Evolutionary conservation across 2,329 filamentous ascomycete species (phyloP).

Genomic region (Xylaria sp.): DNA sequence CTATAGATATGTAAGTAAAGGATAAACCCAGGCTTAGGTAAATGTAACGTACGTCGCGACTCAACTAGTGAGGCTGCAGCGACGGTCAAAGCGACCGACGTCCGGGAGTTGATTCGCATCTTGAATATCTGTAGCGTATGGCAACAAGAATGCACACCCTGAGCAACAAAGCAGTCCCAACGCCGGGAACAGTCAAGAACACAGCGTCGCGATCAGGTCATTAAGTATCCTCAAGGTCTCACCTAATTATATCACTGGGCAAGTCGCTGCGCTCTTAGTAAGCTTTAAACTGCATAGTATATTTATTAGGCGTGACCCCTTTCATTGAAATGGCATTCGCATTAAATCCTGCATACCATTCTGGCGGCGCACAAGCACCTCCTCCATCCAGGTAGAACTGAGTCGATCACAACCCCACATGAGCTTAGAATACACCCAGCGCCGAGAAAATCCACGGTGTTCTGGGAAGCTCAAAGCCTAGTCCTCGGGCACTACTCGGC

Average conservation of each 20-base stretch:
- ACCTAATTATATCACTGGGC: not conserved
- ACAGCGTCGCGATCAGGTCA: not conserved
- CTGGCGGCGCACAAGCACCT: constrained; percentile 18
- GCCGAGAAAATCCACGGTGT: not conserved
- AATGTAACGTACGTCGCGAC: constrained; percentile 24
- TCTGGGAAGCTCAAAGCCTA: constrained; percentile 9
- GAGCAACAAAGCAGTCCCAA: not conserved
- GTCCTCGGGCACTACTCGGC: constrained; percentile 5
- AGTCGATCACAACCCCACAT: constrained; percentile 29
- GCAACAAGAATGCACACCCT: not conserved
- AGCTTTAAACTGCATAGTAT: not conserved
- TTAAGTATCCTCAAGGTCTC: constrained; percentile 2
- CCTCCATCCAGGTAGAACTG: constrained; percentile 17
- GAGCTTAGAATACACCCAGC: not conserved
- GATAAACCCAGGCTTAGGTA: not conserved
- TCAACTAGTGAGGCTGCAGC: constrained; percentile 26
- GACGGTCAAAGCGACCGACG: constrained; percentile 21
- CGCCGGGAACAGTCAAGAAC: not conserved
- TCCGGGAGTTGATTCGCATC: constrained; percentile 23
- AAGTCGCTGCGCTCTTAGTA: constrained; percentile 4
- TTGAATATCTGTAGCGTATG: not conserved
- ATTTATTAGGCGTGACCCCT: not conserved
- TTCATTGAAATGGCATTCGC: constrained; percentile 3
- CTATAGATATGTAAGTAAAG: constrained; percentile 13
- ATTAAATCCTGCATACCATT: constrained; percentile 12